Base-by-base conservation (phyloP, 2,329 filamentous ascomycete genomes). In the Fusarium nodosum region DNA sequence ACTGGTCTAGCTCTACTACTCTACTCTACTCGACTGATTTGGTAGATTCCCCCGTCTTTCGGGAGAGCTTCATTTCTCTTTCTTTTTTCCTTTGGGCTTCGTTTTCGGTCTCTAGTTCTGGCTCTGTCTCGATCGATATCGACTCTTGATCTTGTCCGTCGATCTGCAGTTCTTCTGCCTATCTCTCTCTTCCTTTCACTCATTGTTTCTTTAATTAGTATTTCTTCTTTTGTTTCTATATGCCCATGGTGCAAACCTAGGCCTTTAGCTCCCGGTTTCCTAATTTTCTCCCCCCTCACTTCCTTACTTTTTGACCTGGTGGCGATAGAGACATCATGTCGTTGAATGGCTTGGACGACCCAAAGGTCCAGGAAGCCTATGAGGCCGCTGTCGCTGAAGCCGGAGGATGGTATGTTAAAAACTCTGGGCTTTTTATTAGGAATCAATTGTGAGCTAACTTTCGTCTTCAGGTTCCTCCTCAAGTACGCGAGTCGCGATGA, bases 401-500 rank as follows among this genome's bases (percentile, higher is more conserved):
- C 61, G 94, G 94, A 83, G 94, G 94, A 91, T 99, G 96, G 96
- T 98, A 87, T 81, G 92, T 68, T 47, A 31, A 12, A 30, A 30
- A 44, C 36, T 18, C 30, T 31, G 12, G 24, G 38, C 31, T 7
- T 47, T 5, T 18, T 20, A 4, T 46, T 26, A 18, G 16, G 10
- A 22, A 22, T 24, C 16, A 41, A 39, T 31, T 11, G 41, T 56
- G 46, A 20, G 46, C 60, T 60, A 65, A 64, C n/a, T 67, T 56
- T 63, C 73, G 28, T 67, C 56, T 62, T 73, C 77, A 98, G 96
- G 96, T 96, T 99, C 76, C 88, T 98, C 68, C 89, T 99, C 74
- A 94, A 95, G 79, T 99, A 99, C 82, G 86, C 88, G 68, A 91
- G 91, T 66, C 91, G 96, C 79, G 96, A 99, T 83, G 93, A 95